Conservation (phyloP, 2,329 filamentous ascomycete genomes). For the Clarireedia homoeocarpa region DNA sequence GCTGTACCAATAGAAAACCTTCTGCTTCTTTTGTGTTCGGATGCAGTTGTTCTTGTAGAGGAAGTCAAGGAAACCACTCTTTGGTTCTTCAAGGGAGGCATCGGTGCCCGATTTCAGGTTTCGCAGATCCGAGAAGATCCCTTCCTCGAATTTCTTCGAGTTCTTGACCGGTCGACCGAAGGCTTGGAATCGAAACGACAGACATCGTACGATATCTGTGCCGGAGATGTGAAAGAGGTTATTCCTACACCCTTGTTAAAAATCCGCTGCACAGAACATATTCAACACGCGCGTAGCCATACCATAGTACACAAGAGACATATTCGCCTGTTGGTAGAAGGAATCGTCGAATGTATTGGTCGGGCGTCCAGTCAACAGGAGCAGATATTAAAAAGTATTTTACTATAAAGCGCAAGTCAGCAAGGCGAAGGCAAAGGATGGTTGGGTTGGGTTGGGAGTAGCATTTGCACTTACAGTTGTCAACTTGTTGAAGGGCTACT, state of each 20-base stretch:
- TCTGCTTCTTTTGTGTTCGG: constrained; percentile 99
- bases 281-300: constrained; percentile 25
- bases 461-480: constrained; percentile 66
- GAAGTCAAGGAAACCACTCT: constrained; percentile 97
- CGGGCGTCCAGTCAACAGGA: constrained; percentile 92
- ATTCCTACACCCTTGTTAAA: constrained; percentile 53
- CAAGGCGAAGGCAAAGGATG: constrained; percentile 5
- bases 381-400: constrained; percentile 99
- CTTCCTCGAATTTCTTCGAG: constrained; percentile 99
- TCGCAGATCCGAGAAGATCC: constrained; percentile 96
- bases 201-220: constrained; percentile 95
- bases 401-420: constrained; percentile 45
- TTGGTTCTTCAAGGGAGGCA: constrained; percentile 95
- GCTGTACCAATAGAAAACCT: constrained; percentile 99
- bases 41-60: constrained; percentile 99
- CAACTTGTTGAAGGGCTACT: constrained; percentile 94
- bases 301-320: constrained; percentile 95
- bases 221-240: constrained; percentile 99
- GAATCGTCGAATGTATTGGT: constrained; percentile 95
- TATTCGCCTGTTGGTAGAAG: constrained; percentile 96
- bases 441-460: background rate
- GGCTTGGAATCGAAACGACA: constrained; percentile 96
- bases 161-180: constrained; percentile 98
- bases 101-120: constrained; percentile 98
- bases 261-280: background rate